Evolutionary conservation across 441 rosid genomes (phyloP).

Genomic region (Erodium texanum): DNA sequence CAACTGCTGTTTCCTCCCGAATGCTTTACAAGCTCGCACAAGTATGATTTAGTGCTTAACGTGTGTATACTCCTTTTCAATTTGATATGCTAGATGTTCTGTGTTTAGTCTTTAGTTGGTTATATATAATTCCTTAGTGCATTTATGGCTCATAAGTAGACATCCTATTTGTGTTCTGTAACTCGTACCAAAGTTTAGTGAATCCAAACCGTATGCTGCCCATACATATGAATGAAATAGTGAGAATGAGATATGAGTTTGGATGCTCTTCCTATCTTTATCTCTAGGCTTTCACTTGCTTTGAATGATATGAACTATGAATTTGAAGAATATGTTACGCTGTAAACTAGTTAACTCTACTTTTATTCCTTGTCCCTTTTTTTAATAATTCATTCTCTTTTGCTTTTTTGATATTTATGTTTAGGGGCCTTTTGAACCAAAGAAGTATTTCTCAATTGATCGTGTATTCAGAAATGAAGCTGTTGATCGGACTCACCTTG

Average conservation of each 20-base stretch:
- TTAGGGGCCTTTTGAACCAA: slow-evolving; percentile 58
- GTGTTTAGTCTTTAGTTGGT: not conserved
- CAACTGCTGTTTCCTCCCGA: slow-evolving; percentile 82
- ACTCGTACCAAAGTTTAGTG: not conserved
- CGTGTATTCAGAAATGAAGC: slow-evolving; percentile 98
- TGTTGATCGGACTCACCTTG: slow-evolving; percentile 86
- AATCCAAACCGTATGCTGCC: not conserved
- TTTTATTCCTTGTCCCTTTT: not conserved
- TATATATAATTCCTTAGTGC: not conserved
- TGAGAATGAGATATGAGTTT: not conserved
- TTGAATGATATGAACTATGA: no score
- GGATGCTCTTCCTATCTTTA: no score
- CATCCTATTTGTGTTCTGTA: not conserved
- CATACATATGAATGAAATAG: not conserved
- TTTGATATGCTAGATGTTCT: not conserved
- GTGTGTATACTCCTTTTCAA: not conserved
- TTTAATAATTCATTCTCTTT: not conserved
- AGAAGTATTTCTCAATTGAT: slow-evolving; percentile 86
- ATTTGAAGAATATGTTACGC: not conserved
- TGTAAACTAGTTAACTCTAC: not conserved
- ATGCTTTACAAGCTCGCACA: slow-evolving; percentile 84
- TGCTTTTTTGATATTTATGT: not conserved
- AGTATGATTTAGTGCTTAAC: slow-evolving; percentile 31
- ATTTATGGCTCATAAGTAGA: not conserved
- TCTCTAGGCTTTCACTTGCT: no score